These are phyloP conservation scores for Prosopis cineraria DNA, from an alignment of 306 rosid genomes.

Conservation along the genomic window DNA sequence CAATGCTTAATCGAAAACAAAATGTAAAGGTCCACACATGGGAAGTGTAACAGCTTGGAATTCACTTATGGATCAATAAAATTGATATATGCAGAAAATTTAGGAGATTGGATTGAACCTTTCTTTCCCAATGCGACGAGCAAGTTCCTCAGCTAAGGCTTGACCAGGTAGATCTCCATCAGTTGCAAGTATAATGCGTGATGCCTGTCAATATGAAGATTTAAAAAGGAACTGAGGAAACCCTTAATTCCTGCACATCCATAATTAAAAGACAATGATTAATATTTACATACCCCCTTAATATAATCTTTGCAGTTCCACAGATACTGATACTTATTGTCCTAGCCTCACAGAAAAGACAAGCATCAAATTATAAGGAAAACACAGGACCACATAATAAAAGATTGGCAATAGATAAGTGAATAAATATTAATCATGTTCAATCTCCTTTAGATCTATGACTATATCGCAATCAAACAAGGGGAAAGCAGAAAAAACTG, in stretches of 20 bases:
- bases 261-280: constrained; percentile 14
- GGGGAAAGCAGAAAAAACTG: background rate
- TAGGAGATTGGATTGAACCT: constrained; percentile 51
- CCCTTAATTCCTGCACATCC: constrained; percentile 6
- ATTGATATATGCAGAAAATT: constrained; percentile 13
- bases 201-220: constrained; percentile 61
- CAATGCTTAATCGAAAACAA: background rate
- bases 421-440: constrained; percentile 16
- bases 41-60: background rate
- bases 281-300: constrained; percentile 56
- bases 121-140: constrained; percentile 95
- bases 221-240: constrained; percentile 22
- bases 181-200: constrained; percentile 89
- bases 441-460: background rate
- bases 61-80: constrained; percentile 21
- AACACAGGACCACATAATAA: constrained; percentile 14
- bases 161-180: constrained; percentile 97
- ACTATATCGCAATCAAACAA: background rate
- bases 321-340: constrained; percentile 83
- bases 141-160: constrained; percentile 98
- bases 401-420: constrained; percentile 15
- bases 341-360: constrained; percentile 83
- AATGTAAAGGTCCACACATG: background rate
- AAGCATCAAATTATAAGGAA: constrained; percentile 51
- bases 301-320: constrained; percentile 93